Percentiles rank a stretch among this genome's conserved stretches.
These are phyloP conservation scores for Clonostachys solani DNA, from an alignment of 2,329 filamentous ascomycete genomes.

Conservation along the genomic window DNA sequence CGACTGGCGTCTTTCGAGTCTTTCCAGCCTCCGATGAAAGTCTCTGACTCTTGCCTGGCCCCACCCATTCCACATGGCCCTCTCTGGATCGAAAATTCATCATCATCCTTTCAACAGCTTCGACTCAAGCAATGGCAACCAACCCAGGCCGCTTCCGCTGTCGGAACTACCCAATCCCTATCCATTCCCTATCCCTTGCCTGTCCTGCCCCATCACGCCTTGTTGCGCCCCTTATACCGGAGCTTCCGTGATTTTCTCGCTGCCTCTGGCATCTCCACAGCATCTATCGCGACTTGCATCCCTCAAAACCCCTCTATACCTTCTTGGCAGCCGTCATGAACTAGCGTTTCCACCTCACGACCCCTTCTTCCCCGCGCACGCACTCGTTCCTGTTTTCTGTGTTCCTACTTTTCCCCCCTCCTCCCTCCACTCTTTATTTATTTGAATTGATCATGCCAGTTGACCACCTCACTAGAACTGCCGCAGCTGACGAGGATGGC, in stretches of 20 bases:
- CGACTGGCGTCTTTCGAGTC: no score
- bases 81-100: background rate
- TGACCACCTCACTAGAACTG: constrained; percentile 50
- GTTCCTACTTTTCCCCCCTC: background rate
- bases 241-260: constrained; percentile 3
- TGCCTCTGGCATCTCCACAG: background rate
- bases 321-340: constrained; percentile 33
- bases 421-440: constrained; percentile 9
- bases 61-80: constrained; percentile 1
- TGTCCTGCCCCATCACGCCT: background rate
- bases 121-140: constrained; percentile 1
- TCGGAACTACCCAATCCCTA: constrained; percentile 1
- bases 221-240: background rate
- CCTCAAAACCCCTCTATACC: constrained; percentile 16
- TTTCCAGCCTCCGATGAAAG: background rate
- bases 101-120: background rate
- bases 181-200: constrained; percentile 1
- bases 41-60: background rate
- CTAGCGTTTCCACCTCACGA: constrained; percentile 28
- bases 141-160: background rate
- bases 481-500: constrained; percentile 63
- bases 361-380: constrained; percentile 16
- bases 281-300: constrained; percentile 9
- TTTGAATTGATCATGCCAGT: constrained; percentile 34
- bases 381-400: background rate